Percentiles rank a stretch among this genome's conserved stretches.
Evolutionary conservation across 2,329 filamentous ascomycete species (phyloP).

Genomic region (Scopulariopsis brevicaulis): DNA sequence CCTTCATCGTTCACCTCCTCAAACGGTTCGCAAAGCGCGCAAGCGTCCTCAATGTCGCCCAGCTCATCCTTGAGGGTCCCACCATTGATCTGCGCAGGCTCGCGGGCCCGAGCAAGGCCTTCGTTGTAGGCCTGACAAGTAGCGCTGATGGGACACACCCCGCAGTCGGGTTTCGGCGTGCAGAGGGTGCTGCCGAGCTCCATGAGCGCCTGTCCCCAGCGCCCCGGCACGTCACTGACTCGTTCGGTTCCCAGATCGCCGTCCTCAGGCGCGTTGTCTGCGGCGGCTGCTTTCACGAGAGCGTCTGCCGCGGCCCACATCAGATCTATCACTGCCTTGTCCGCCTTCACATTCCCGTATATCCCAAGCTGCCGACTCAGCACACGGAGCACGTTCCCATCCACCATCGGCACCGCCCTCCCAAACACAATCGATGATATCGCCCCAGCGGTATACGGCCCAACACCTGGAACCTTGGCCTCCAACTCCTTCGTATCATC

Average conservation of each 20-base stretch:
- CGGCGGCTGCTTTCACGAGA: conserved; percentile 38
- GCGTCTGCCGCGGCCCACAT: conserved; percentile 47
- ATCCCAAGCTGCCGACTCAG: conserved; percentile 49
- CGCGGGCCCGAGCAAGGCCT: conserved; percentile 21
- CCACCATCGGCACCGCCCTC: conserved; percentile 45
- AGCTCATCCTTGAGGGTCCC: conserved; percentile 5
- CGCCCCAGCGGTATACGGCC: conserved; percentile 51
- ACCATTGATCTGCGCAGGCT: conserved; percentile 2
- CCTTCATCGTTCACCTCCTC: conserved; percentile 17
- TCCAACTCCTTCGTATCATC: conserved; percentile 30
- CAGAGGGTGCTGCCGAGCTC: conserved; percentile 54
- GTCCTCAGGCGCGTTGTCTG: conserved; percentile 16
- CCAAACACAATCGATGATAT: conserved; percentile 53
- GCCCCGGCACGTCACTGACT: conserved; percentile 38
- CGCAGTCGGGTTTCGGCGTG: conserved; percentile 45
- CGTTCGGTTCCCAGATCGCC: conserved; percentile 9
- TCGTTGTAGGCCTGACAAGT: conserved; percentile 41
- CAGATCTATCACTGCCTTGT: conserved; percentile 37
- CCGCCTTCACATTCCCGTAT: conserved; percentile 42
- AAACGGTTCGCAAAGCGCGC: conserved; percentile 34
- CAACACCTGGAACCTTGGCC: conserved; percentile 44
- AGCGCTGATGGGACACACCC: conserved; percentile 33
- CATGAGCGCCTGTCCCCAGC: conserved; percentile 56
- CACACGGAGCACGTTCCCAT: conserved; percentile 52
- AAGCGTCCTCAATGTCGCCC: conserved; percentile 38